Evolutionary conservation across 2,329 filamentous ascomycete species (phyloP), one percentile per base, ranked within the genome.

Genomic region (Beauveria brongniartii): DNA sequence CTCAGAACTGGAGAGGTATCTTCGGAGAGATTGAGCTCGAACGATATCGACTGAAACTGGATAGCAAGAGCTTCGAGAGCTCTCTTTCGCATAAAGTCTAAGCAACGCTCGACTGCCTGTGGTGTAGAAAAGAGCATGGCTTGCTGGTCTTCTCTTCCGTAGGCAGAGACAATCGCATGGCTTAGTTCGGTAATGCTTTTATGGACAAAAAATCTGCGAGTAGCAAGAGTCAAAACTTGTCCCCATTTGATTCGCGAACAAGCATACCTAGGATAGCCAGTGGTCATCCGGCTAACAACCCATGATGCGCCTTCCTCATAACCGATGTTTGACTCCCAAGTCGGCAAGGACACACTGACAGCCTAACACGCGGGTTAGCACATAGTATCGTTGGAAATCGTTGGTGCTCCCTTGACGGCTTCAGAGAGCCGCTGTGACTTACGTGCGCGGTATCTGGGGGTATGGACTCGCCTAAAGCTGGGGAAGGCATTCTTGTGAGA

Each of bases 311-410:
- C 93, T 74, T 99, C 92, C 73, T 99, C 94, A 70, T 99, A 99
- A 46, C 86, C 93, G 44, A 99, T 80, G 69, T 96, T 97, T 65
- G 92, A 81, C 66, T 81, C 82, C 94, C 94, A 99, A 75, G 92
- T 95, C 44, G 94, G 94, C 28, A 99, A 79, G 18, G 94, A 97
- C 47, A 97, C 93, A 73, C 93, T 97, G 65, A 97, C 91, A 65
- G 93, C 94, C 92, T 97, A 59, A 2, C 22, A 3, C 37, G 20
- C 14, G 14, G 16, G 26, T 61, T 3, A 61, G 60, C 16, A 43
- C 20, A 37, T 20, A 16, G 34, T 18, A 6, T 20, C 16, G 52
- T 37, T 20, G 40, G 24, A n/a, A 43, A 43, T n/a, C 34, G 37
- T 44, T 14, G 34, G 5, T 59, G 34, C 12, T 18, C 3, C 14